These are phyloP conservation scores for Penicillium aurantiogriseum DNA, from an alignment of 2,329 filamentous ascomycete species.

Conservation along the genomic window DNA sequence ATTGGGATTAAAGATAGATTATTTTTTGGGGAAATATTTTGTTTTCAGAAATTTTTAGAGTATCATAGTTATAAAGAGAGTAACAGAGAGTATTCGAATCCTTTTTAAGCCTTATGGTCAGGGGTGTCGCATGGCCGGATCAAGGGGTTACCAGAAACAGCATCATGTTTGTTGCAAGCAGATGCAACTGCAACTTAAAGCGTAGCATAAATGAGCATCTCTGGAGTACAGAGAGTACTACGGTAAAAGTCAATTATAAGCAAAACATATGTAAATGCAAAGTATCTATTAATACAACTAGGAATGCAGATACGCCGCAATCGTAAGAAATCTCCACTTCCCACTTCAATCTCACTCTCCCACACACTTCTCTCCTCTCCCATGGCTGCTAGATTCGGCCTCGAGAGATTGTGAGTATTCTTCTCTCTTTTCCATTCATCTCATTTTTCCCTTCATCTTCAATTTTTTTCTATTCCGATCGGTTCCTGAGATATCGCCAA, in stretches of 20 bases:
- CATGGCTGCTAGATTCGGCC: conserved; percentile 28
- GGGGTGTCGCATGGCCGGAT: background rate
- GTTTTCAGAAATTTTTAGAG: background rate
- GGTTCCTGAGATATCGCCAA: conserved; percentile 1
- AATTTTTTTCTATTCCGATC: conserved; percentile 9
- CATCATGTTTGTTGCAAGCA: background rate
- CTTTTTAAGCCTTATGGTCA: background rate
- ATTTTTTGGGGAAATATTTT: background rate
- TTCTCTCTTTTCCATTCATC: conserved; percentile 11
- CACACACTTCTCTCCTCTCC: conserved; percentile 23
- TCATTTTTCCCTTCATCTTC: conserved; percentile 3
- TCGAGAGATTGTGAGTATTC: conserved; percentile 14
- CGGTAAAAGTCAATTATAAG: background rate
- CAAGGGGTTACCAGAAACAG: conserved; percentile 9
- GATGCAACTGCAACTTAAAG: conserved; percentile 2
- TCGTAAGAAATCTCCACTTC: conserved; percentile 26
- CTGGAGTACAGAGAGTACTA: too few relatives aligned
- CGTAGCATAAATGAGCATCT: background rate
- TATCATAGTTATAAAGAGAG: background rate
- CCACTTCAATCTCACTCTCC: conserved; percentile 27
- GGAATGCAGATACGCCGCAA: conserved; percentile 14
- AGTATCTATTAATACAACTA: conserved; percentile 11
- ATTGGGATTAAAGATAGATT: background rate
- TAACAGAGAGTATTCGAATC: background rate
- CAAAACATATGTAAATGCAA: too few relatives aligned